These are phyloP conservation scores for Penicillium bialowiezense DNA, from an alignment of 495 filamentous ascomycete species.

Conservation along the genomic window DNA sequence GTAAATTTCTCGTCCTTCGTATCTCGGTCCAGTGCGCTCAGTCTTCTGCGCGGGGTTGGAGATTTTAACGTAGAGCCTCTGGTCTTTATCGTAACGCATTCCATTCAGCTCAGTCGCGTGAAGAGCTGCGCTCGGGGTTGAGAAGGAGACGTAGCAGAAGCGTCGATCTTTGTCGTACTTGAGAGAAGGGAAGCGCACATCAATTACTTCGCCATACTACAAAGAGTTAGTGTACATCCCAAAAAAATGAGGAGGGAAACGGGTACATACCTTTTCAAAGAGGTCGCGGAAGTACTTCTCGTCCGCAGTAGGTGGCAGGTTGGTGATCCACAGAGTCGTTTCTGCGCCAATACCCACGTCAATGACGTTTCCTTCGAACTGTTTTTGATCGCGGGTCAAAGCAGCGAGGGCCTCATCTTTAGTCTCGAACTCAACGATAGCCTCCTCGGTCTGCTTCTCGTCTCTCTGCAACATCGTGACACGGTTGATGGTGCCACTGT, in stretches of 20 bases:
- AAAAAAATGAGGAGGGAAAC: background rate
- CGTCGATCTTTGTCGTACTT: conserved; percentile 83
- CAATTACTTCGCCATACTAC: conserved; percentile 75
- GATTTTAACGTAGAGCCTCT: conserved; percentile 71
- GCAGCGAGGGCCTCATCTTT: conserved; percentile 77
- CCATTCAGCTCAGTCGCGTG: conserved; percentile 70
- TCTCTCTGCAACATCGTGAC: conserved; percentile 60
- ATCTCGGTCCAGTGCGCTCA: conserved; percentile 72
- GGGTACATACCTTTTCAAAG: conserved; percentile 56
- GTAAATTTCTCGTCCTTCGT: conserved; percentile 85
- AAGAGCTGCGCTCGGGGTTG: conserved; percentile 58
- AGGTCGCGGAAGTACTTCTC: conserved; percentile 74
- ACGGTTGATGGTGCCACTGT: conserved; percentile 79
- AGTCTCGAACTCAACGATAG: conserved; percentile 79
- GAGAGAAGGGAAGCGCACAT: conserved; percentile 85
- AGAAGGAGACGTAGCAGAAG: conserved; percentile 93
- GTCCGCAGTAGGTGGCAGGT: conserved; percentile 83
- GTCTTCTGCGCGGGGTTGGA: conserved; percentile 79
- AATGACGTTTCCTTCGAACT: conserved; percentile 66
- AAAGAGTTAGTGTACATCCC: conserved; percentile 9
- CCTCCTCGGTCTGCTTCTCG: conserved; percentile 58
- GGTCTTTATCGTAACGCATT: conserved; percentile 58
- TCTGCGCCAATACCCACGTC: conserved; percentile 68
- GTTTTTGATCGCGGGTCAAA: conserved; percentile 74
- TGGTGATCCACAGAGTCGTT: conserved; percentile 83